phyloP scores from a whole-genome alignment of 176 grass and related monocot genomes.

The Triticum monococcum region DNA sequence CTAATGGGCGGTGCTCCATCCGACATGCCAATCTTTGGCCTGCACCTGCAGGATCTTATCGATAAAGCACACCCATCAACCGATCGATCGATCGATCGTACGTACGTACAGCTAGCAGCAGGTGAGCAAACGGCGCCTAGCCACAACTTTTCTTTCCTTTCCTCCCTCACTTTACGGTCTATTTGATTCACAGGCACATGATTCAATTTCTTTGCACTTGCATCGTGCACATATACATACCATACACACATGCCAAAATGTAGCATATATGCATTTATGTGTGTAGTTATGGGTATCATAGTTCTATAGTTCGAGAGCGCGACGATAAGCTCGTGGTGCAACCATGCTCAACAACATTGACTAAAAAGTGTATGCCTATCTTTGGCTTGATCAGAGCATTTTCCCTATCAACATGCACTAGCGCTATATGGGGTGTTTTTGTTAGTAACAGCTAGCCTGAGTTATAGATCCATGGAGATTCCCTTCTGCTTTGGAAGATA shows the following conservation, averaged over 20 bases:
- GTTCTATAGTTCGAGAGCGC: too few relatives aligned
- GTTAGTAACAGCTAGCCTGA: neutral
- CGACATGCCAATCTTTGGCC: neutral
- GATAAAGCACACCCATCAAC: neutral
- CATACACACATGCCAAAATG: too few relatives aligned
- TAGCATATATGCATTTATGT: too few relatives aligned
- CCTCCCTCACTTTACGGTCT: neutral
- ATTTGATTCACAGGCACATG: too few relatives aligned
- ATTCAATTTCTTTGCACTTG: too few relatives aligned
- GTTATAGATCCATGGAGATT: neutral
- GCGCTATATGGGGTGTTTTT: neutral
- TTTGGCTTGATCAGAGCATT: neutral
- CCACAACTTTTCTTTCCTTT: neutral
- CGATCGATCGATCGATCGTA: too few relatives aligned
- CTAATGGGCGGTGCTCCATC: too few relatives aligned
- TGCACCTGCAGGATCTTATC: neutral
- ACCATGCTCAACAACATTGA: too few relatives aligned
- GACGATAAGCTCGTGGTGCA: too few relatives aligned
- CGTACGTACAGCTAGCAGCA: too few relatives aligned
- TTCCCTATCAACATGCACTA: neutral
- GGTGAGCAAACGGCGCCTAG: neutral
- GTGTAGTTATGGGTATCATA: too few relatives aligned
- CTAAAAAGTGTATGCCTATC: neutral
- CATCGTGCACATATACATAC: too few relatives aligned
- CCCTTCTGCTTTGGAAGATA: neutral